Evolutionary conservation across 2,329 filamentous ascomycete species (phyloP).

Genomic region (Stachybotrys echinatus): DNA sequence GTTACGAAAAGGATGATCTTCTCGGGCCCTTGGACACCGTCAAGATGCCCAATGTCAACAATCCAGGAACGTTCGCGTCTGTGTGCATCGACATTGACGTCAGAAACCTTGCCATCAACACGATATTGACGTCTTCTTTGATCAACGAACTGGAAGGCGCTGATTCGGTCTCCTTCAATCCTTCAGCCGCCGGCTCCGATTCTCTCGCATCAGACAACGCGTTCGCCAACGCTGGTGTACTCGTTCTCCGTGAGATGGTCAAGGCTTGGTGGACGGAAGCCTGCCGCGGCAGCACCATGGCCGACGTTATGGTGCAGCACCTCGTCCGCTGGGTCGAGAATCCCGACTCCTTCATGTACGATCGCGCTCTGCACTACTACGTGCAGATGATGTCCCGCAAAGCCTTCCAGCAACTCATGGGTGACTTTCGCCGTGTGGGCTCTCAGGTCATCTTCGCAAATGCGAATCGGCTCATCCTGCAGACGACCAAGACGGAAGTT

Average conservation of each 20-base stretch:
- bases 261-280: slow-evolving; percentile 98
- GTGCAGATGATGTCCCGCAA: slow-evolving; percentile 99
- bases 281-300: slow-evolving; percentile 85
- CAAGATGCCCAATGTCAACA: slow-evolving; percentile 89
- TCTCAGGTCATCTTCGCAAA: slow-evolving; percentile 95
- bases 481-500: slow-evolving; percentile 95
- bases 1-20: slow-evolving; percentile 90
- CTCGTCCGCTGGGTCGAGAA: slow-evolving; percentile 96
- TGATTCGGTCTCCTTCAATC: slow-evolving; percentile 80
- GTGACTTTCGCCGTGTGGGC: slow-evolving; percentile 89
- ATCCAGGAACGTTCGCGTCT: slow-evolving; percentile 87
- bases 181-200: slow-evolving; percentile 33
- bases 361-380: slow-evolving; percentile 90
- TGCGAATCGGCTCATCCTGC: slow-evolving; percentile 80
- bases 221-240: slow-evolving; percentile 86
- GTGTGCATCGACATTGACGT: slow-evolving; percentile 95
- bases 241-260: slow-evolving; percentile 94
- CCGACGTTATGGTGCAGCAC: slow-evolving; percentile 95
- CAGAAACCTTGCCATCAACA: slow-evolving; percentile 94
- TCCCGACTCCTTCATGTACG: slow-evolving; percentile 90
- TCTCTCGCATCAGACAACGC: slow-evolving; percentile 79
- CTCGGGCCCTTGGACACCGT: slow-evolving; percentile 77
- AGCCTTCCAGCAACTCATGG: slow-evolving; percentile 94
- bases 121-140: slow-evolving; percentile 89
- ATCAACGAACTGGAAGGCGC: slow-evolving; percentile 94